Evolutionary conservation across 768 basidiomycete genomes (phyloP), one percentile per base, ranked within the genome.

Genomic region (Leccinum variicolor): DNA sequence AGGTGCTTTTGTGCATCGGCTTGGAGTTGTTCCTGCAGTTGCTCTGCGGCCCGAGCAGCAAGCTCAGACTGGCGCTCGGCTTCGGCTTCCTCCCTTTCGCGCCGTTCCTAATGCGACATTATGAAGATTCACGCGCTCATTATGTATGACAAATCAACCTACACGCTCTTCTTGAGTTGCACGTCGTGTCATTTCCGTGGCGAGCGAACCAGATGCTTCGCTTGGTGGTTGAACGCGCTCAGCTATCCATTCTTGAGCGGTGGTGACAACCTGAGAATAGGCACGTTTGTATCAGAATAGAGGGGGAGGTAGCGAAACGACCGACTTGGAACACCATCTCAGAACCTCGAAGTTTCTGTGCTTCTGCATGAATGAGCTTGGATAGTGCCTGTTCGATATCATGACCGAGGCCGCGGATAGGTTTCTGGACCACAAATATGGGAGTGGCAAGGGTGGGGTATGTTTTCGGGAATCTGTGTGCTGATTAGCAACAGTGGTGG

Each of bases 241-340:
- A 15, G 75, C 72, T 50, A 92, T 75, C 90, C 89, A 92, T 34
- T 90, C 88, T 70, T 90, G 85, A 49, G 81, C 80, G 46, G 83
- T 81, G 6, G 77, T 84, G 48, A 85, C 80, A 61, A 92, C 84
- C 85, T 91, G 59, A 2, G 52, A 28, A n/a, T n/a, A 45, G 23
- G 19, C 2, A 3, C 14, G 25, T 64, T 52, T 19, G 31, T 46
- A 47, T 59, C 23, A 54, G 53, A 47, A 49, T 45, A 39, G n/a
- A 45, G 23, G 2, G 28, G 19, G 15, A 50, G 4, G 46, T 45
- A 6, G 15, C 14, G 19, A 28, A 50, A 25, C 15, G 9, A 70
- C 80, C 21, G 29, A 89, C 89, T 75, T 89, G 82, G 69, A 92
- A 90, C 33, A 91, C 87, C 82, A 90, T 87, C 70, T 90, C 89